Conservation (phyloP, 257 asterid genomes). For the Petrea volubilis region DNA sequence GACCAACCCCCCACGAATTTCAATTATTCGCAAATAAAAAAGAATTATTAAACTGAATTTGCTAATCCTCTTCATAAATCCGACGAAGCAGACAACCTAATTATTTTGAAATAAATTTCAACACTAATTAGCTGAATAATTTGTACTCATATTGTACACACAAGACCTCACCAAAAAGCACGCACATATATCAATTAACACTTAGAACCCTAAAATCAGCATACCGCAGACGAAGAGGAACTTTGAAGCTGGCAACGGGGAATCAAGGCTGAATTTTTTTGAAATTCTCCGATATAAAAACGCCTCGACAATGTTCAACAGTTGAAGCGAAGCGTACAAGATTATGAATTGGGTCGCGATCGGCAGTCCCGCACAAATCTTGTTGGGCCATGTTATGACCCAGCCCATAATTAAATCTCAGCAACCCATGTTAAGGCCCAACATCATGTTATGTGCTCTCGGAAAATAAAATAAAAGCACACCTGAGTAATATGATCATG, state of each 20-base stretch:
- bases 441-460: background rate
- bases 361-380: background rate
- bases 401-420: background rate
- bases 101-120: background rate
- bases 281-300: conserved; percentile 26
- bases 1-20: background rate
- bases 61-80: background rate
- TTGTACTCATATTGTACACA: background rate
- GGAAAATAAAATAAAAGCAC: too few relatives aligned
- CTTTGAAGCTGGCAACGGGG: conserved; percentile 20
- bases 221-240: conserved; percentile 32
- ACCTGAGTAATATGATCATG: too few relatives aligned
- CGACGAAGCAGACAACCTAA: conserved; percentile 1
- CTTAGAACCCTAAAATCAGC: conserved; percentile 18
- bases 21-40: background rate
- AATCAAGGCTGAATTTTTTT: conserved; percentile 20
- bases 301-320: conserved; percentile 19
- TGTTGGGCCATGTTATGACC: background rate
- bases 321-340: conserved; percentile 24
- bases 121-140: background rate
- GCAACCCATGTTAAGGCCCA: background rate
- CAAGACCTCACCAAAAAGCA: too few relatives aligned
- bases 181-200: background rate
- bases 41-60: background rate
- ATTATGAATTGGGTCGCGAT: background rate